These are phyloP conservation scores for Penicillium nucicola DNA, from an alignment of 495 filamentous ascomycete genomes.

Conservation along the genomic window DNA sequence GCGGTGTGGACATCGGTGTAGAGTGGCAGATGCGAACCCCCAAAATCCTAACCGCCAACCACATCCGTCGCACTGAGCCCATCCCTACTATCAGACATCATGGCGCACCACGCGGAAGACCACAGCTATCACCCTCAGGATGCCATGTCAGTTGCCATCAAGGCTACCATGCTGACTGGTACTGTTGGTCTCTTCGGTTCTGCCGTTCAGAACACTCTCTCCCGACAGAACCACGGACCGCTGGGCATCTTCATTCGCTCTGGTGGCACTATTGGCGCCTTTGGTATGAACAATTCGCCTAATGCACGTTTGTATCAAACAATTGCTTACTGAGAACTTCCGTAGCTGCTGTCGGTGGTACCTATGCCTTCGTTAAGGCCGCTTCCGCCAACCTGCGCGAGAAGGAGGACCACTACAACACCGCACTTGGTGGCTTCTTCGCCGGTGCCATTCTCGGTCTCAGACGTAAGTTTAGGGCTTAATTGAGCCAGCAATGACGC, in stretches of 20 bases:
- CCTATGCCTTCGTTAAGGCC: constrained; percentile 71
- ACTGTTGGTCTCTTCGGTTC: constrained; percentile 67
- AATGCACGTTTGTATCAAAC: not conserved
- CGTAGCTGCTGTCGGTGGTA: constrained; percentile 73
- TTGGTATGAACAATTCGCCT: constrained; percentile 47
- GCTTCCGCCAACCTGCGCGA: constrained; percentile 76
- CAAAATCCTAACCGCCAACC: constrained; percentile 28
- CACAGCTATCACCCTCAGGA: constrained; percentile 72
- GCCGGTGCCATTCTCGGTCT: constrained; percentile 67
- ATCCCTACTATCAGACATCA: constrained; percentile 35
- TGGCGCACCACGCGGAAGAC: constrained; percentile 48
- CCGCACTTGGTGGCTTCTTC: constrained; percentile 70
- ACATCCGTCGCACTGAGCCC: constrained; percentile 25
- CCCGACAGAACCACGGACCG: constrained; percentile 71
- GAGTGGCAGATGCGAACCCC: constrained; percentile 30
- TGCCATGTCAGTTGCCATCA: constrained; percentile 64
- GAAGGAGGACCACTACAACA: constrained; percentile 68
- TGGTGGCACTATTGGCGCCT: constrained; percentile 62
- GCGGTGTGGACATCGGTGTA: constrained; percentile 21
- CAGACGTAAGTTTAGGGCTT: constrained; percentile 44
- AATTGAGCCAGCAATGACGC: not conserved
- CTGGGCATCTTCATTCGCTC: constrained; percentile 72
- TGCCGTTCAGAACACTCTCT: constrained; percentile 80
- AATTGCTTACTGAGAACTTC: constrained; percentile 14
- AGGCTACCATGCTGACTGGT: constrained; percentile 61